These are phyloP conservation scores for Cyclocybe cylindracea DNA, from an alignment of 768 basidiomycete species.

Conservation along the genomic window DNA sequence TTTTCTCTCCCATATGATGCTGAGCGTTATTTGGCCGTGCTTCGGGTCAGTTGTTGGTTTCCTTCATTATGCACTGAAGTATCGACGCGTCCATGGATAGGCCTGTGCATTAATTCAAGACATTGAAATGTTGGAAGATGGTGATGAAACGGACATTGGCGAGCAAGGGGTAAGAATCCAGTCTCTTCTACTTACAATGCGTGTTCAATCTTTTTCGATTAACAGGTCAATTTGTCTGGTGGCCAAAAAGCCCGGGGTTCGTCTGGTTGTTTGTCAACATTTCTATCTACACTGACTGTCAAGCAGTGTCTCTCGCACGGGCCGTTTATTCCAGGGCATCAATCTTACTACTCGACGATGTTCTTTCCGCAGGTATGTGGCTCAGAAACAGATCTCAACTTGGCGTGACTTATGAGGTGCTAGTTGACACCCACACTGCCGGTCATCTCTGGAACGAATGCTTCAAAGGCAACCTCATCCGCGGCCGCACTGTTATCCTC, in stretches of 20 bases:
- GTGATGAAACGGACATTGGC: slow-evolving; percentile 86
- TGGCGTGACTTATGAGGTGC: not conserved
- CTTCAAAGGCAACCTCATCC: slow-evolving; percentile 80
- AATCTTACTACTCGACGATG: slow-evolving; percentile 82
- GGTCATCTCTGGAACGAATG: slow-evolving; percentile 85
- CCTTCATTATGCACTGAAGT: not conserved
- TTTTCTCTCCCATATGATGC: slow-evolving; percentile 75
- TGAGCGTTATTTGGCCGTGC: slow-evolving; percentile 73
- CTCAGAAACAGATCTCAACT: not conserved
- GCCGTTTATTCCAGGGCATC: slow-evolving; percentile 91
- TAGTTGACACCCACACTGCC: slow-evolving; percentile 92
- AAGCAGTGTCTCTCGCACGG: slow-evolving; percentile 50
- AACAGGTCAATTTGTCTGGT: slow-evolving; percentile 52
- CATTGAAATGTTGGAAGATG: slow-evolving; percentile 82
- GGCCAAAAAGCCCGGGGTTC: slow-evolving; percentile 70
- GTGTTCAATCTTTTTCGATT: not conserved
- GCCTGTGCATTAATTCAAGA: slow-evolving; percentile 72
- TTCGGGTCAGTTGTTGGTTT: slow-evolving; percentile 60
- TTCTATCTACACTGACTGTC: slow-evolving; percentile 25
- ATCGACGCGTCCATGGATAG: slow-evolving; percentile 30
- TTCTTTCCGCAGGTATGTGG: slow-evolving; percentile 52
- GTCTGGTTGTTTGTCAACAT: slow-evolving; percentile 40
- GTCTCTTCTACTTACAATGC: not conserved
- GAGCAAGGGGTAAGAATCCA: slow-evolving; percentile 67
- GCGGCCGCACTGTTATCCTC: slow-evolving; percentile 81